Conservation (phyloP, 73 alveolate species). For the Paramecium pentaurelia region DNA sequence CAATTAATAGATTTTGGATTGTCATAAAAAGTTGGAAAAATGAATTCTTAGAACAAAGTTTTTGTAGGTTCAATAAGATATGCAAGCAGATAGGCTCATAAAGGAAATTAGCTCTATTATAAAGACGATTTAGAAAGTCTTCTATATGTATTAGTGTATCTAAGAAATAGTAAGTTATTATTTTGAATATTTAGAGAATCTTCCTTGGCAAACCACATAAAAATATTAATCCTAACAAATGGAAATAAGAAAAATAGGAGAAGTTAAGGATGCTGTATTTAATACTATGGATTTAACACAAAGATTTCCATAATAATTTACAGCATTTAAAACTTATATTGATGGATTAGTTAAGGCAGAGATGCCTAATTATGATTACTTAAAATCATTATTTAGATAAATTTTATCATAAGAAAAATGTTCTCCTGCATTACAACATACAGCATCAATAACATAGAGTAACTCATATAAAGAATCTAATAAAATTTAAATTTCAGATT, state of each 20-base stretch:
- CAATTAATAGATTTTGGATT: background rate
- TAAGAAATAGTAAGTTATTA: conserved; percentile 56
- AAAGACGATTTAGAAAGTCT: conserved; percentile 77
- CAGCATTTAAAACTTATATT: background rate
- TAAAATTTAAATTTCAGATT: background rate
- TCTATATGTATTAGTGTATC: conserved; percentile 71
- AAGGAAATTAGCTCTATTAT: background rate
- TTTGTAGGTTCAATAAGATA: background rate
- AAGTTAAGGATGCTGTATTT: background rate
- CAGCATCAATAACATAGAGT: background rate
- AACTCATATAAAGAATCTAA: background rate
- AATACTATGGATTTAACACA: background rate
- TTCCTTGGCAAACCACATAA: background rate
- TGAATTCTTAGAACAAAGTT: background rate
- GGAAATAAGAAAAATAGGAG: background rate
- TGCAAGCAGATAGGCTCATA: background rate
- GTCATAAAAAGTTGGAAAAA: background rate
- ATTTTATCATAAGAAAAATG: background rate
- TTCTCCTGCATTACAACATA: background rate
- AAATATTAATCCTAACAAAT: background rate
- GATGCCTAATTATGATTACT: background rate
- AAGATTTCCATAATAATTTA: background rate
- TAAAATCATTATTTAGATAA: background rate
- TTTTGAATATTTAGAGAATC: background rate
- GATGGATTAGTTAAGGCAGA: background rate